These are phyloP conservation scores for Lepidium sativum DNA, from an alignment of 345 rosid genomes.

Conservation along the genomic window DNA sequence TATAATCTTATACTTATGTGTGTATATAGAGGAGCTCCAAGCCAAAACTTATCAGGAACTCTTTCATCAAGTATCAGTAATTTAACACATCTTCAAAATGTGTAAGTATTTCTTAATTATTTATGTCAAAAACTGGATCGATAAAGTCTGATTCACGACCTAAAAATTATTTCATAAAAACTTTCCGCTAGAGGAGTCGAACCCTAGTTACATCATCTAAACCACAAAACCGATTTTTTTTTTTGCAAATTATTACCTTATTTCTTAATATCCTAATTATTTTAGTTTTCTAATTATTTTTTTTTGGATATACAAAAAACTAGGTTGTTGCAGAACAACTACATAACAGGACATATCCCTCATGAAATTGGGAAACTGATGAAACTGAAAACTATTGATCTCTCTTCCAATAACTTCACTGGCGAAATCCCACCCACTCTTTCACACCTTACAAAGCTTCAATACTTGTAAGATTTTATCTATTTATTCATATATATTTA, in stretches of 20 bases:
- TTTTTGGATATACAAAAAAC: not conserved
- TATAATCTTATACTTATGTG: not conserved
- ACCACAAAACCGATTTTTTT: no score
- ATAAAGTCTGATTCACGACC: no score
- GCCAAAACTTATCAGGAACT: conserved; percentile 69
- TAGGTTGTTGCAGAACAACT: conserved; percentile 76
- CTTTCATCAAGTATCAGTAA: conserved; percentile 66
- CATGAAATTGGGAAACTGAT: conserved; percentile 60
- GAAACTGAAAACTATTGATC: conserved; percentile 75
- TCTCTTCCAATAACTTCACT: conserved; percentile 60
- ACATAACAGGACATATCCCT: conserved; percentile 69
- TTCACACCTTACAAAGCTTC: conserved; percentile 46
- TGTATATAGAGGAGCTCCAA: conserved; percentile 66
- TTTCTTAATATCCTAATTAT: not conserved
- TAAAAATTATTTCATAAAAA: no score
- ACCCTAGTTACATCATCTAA: no score
- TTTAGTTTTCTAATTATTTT: not conserved
- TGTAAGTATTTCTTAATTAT: conserved; percentile 40
- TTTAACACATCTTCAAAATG: conserved; percentile 67
- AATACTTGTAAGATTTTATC: conserved; percentile 54
- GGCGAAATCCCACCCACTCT: conserved; percentile 61
- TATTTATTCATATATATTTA: not conserved
- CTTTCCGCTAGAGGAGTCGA: no score
- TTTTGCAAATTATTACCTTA: not conserved
- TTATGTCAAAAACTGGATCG: no score